Percentiles rank a stretch among this genome's conserved stretches.
Evolutionary conservation across 2,329 filamentous ascomycete genomes (phyloP).

Genomic region (Bimuria novae-zelandiae): DNA sequence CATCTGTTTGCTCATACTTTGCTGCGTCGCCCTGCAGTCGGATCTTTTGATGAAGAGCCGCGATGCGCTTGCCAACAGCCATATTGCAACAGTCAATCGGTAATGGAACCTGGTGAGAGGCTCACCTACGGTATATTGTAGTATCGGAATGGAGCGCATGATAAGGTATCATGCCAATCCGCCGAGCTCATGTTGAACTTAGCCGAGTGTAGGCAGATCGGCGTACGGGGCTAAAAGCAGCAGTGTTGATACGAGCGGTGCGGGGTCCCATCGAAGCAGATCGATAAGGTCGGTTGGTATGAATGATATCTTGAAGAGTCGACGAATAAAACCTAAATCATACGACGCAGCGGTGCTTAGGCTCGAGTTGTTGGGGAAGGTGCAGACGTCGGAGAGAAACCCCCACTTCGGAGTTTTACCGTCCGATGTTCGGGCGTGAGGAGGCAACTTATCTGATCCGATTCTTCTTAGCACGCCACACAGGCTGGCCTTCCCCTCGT

Average conservation of each 20-base stretch:
- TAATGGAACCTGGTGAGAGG: not conserved
- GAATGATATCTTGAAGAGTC: too few relatives aligned
- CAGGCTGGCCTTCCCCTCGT: slow-evolving; percentile 1
- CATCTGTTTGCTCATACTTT: slow-evolving; percentile 53
- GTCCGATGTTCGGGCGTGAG: slow-evolving; percentile 11
- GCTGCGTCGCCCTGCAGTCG: slow-evolving; percentile 48
- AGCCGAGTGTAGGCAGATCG: not conserved
- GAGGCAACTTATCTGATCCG: slow-evolving; percentile 13
- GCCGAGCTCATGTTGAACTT: not conserved
- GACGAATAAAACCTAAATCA: too few relatives aligned
- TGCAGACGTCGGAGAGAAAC: not conserved
- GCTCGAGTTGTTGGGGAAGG: not conserved
- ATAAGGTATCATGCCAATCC: not conserved
- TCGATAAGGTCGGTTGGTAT: too few relatives aligned
- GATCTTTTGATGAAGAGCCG: slow-evolving; percentile 37
- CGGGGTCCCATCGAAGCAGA: slow-evolving; percentile 10
- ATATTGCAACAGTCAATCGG: not conserved
- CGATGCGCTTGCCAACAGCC: slow-evolving; percentile 19
- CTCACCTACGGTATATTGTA: not conserved
- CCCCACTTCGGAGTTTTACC: slow-evolving; percentile 4
- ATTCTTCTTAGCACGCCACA: not conserved
- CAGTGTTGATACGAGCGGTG: not conserved
- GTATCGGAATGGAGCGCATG: not conserved
- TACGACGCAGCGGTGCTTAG: too few relatives aligned
- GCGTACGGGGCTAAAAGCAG: not conserved